These are phyloP conservation scores for Betula pendula DNA, from an alignment of 306 rosid species.

Conservation along the genomic window DNA sequence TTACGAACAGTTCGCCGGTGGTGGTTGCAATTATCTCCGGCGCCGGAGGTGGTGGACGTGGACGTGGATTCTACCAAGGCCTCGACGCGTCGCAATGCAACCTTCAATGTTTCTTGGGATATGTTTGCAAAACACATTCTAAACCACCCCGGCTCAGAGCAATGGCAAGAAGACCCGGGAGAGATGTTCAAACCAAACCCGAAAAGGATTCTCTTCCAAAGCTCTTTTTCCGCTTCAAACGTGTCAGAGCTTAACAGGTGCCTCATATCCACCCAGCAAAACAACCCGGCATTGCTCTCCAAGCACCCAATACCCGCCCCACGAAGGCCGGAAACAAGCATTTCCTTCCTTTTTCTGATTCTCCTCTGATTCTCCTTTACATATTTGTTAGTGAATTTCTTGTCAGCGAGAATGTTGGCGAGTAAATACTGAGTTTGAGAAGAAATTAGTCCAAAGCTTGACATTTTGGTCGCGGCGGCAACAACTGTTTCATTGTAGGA, in stretches of 20 bases:
- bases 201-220: conserved; percentile 63
- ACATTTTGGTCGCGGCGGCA: conserved; percentile 79
- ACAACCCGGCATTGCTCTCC: conserved; percentile 74
- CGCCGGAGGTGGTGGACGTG: not conserved
- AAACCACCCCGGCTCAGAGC: conserved; percentile 93
- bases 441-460: conserved; percentile 84
- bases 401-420: conserved; percentile 49
- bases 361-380: conserved; percentile 45
- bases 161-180: conserved; percentile 82
- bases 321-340: conserved; percentile 49
- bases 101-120: conserved; percentile 56
- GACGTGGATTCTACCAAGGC: conserved; percentile 26
- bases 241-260: conserved; percentile 37
- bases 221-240: conserved; percentile 75
- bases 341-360: conserved; percentile 44
- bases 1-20: not conserved
- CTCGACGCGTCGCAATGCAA: conserved; percentile 66
- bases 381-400: conserved; percentile 46
- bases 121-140: conserved; percentile 83
- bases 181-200: conserved; percentile 67
- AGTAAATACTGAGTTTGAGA: conserved; percentile 75
- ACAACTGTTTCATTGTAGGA: conserved; percentile 52
- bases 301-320: conserved; percentile 56
- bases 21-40: too few relatives aligned
- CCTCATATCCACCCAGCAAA: conserved; percentile 92